Evolutionary conservation across 257 asterid genomes (phyloP), one percentile per base, ranked within the genome.

Genomic region (Jacaranda mimosifolia): DNA sequence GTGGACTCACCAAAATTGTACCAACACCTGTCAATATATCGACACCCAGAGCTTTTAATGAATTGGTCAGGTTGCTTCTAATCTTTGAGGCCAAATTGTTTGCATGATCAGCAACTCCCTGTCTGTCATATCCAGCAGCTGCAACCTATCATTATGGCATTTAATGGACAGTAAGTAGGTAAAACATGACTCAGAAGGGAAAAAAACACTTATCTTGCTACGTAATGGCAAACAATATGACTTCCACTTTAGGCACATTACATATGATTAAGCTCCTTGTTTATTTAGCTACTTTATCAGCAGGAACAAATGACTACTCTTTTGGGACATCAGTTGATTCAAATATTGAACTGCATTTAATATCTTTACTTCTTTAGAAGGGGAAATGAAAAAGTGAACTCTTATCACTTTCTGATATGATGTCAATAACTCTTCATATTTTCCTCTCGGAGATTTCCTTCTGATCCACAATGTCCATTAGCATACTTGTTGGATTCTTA

Each of bases 101-200:
- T 5, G 99, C 99, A 81, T 95, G 98, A 77, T 95, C 98, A 70
- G 97, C 97, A 46, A 95, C 99, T 76, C 83, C 94, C 78, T 91
- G 98, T 77, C 99, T 87, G 80, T 93, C 94, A 85, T 95, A 95
- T 70, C 96, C 92, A 76, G 96, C 97, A 43, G 96, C 99, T 73
- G 91, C 89, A 75, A 93, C 97, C 99, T 95, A 70, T 73, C 68
- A 82, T 84, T 73, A 67, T 52, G 73, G 68, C 70, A 70, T 40
- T 49, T 79, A 56, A 26, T 80, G 73, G 74, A 55, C n/a, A 62
- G 63, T 75, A 67, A 76, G 78, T 14, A 43, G 66, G 46, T 59
- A 74, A 70, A 64, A 19, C 68, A 49, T 57, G 76, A 51, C 65
- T 67, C 57, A 17, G 66, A 43, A 51, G 51, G 45, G 38, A 21